phyloP scores from a whole-genome alignment of 2,329 filamentous ascomycete species.

The Sphaerostilbella broomeana region DNA sequence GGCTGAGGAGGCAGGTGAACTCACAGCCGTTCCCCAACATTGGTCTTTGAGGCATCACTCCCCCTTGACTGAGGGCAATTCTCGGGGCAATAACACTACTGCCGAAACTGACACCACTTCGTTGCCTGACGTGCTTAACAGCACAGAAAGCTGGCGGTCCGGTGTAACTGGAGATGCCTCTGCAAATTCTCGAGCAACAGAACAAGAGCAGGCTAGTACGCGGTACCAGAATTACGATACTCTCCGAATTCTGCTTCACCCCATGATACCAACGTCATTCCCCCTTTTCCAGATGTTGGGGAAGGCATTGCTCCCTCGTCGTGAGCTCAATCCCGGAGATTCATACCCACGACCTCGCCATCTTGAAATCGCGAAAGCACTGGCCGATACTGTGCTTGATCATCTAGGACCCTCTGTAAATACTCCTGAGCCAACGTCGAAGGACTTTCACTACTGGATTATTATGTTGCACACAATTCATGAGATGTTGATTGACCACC shows the following conservation, averaged over 20 bases:
- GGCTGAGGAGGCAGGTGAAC: slow-evolving; percentile 75
- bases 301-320: slow-evolving; percentile 69
- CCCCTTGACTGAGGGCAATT: slow-evolving; percentile 18
- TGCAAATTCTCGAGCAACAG: slow-evolving; percentile 28
- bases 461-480: slow-evolving; percentile 72
- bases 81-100: slow-evolving; percentile 17
- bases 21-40: slow-evolving; percentile 64
- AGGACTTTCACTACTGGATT: slow-evolving; percentile 75
- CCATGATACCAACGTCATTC: slow-evolving; percentile 72
- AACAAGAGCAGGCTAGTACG: slow-evolving; percentile 36
- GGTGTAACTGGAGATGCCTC: slow-evolving; percentile 20
- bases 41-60: slow-evolving; percentile 43
- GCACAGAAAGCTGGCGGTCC: slow-evolving; percentile 22
- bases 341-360: slow-evolving; percentile 48
- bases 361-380: slow-evolving; percentile 51
- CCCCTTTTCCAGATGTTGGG: slow-evolving; percentile 82
- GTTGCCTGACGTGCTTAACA: slow-evolving; percentile 27
- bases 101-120: slow-evolving; percentile 25
- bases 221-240: slow-evolving; percentile 69
- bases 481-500: slow-evolving; percentile 68
- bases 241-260: slow-evolving; percentile 68
- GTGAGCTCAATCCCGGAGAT: slow-evolving; percentile 54
- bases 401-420: slow-evolving; percentile 51
- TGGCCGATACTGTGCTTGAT: slow-evolving; percentile 63
- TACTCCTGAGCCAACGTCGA: slow-evolving; percentile 42